Base-by-base conservation (phyloP, 352 stramenopile species). In the Pythium insidiosum region DNA sequence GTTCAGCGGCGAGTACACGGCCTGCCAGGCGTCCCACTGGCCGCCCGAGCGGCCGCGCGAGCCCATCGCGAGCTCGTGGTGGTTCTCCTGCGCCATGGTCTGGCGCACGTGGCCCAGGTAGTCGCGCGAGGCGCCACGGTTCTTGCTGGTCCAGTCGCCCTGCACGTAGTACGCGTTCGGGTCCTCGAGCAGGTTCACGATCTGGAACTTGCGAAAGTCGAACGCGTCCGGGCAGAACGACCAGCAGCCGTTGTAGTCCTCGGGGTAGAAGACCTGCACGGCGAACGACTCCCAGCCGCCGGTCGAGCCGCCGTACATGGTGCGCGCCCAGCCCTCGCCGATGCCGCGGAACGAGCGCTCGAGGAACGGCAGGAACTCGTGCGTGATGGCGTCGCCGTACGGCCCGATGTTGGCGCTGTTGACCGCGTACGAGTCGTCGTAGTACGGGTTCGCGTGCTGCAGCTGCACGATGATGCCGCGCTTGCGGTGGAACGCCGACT, bases 191-290 rank as follows among this genome's bases (percentile, higher is more conserved):
- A 87, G 38, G 33, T 87, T 61, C 18, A 87, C 74, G 42, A 84
- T 69, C 45, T 87, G 74, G 53, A 87, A 87, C 6, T 77, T 73
- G 38, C 58, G 74, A 40, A 87, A 87, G 47, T 87, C 74, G 41
- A 84, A 87, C 28, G 74, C 73, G 38, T 87, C 73, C 0, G 73
- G 73, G 23, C 73, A 87, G 50, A 87, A 87, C n/a, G 71, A 78
- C 73, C 72, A 87, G 65, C 74, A 87, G 43, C 74, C 74, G 42
- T 84, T 87, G 68, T 84, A 87, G 21, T 82, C 74, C 16, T 87
- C 72, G 3, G 71, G 73, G 44, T 87, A 87, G 53, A 77, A 84
- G 2, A 87, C 73, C 26, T 87, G 73, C 22, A 84, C 71, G 1
- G 74, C 71, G 10, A 87, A 65, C 0, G 74, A 87, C 58, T 87